Evolutionary conservation across 2,329 filamentous ascomycete genomes (phyloP).

Genomic region (Huntiella savannae): DNA sequence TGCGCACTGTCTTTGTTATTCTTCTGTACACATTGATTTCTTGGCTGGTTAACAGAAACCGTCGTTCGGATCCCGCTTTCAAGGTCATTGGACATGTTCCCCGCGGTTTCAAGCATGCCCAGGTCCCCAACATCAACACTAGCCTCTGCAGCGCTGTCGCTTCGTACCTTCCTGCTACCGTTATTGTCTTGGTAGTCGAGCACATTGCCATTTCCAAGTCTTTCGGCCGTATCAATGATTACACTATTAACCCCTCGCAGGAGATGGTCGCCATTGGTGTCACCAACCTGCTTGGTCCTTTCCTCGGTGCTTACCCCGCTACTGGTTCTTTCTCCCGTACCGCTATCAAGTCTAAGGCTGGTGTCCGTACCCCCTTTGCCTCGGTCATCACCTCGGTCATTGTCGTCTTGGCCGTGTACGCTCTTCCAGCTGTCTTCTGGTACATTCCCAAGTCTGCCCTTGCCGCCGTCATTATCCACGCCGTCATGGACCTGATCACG

Average conservation of each 20-base stretch:
- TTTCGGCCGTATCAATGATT: slow-evolving; percentile 90
- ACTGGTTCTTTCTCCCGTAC: slow-evolving; percentile 94
- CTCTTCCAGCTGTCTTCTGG: slow-evolving; percentile 73
- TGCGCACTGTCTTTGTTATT: slow-evolving; percentile 82
- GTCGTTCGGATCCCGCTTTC: slow-evolving; percentile 45
- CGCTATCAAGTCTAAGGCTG: slow-evolving; percentile 92
- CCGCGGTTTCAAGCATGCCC: slow-evolving; percentile 56
- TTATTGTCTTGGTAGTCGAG: slow-evolving; percentile 78
- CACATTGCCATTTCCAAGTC: slow-evolving; percentile 96
- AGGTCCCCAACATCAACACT: slow-evolving; percentile 40
- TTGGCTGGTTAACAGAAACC: slow-evolving; percentile 60
- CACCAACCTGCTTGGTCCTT: slow-evolving; percentile 74
- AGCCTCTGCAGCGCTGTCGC: slow-evolving; percentile 43
- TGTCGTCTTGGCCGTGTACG: slow-evolving; percentile 79
- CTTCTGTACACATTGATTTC: slow-evolving; percentile 82
- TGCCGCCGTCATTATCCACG: slow-evolving; percentile 84
- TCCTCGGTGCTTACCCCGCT: slow-evolving; percentile 67
- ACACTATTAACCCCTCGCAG: slow-evolving; percentile 85
- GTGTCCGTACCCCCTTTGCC: slow-evolving; percentile 76
- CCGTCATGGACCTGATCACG: slow-evolving; percentile 81
- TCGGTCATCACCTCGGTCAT: slow-evolving; percentile 74
- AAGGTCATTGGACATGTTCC: slow-evolving; percentile 60
- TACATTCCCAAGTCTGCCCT: slow-evolving; percentile 74
- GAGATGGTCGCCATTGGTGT: slow-evolving; percentile 90
- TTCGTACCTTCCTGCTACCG: slow-evolving; percentile 47